Conservation (phyloP, 164 flowering plant species). For the Aristolochia fimbriata region DNA sequence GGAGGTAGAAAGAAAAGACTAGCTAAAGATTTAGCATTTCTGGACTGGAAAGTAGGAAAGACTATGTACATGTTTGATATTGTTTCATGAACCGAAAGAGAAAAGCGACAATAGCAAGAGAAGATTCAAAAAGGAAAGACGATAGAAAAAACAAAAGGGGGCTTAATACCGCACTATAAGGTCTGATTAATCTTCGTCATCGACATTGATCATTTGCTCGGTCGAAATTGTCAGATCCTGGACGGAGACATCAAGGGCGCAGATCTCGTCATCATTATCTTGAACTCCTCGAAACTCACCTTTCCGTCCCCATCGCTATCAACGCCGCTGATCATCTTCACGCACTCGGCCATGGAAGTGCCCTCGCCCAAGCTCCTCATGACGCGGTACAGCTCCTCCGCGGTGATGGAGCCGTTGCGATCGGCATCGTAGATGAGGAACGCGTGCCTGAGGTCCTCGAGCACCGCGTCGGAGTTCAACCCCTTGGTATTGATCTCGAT, state of each 20-base stretch:
- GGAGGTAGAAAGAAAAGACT: too few species aligned
- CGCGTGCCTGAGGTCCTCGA: conserved; percentile 46
- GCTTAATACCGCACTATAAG: not conserved
- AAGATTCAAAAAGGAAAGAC: too few species aligned
- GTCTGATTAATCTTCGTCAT: not conserved
- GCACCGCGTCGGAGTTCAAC: conserved; percentile 29
- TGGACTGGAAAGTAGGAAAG: too few species aligned
- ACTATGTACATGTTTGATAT: too few species aligned
- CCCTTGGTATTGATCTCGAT: conserved; percentile 55
- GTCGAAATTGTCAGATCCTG: not conserved
- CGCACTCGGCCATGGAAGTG: conserved; percentile 47
- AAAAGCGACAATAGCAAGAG: too few species aligned
- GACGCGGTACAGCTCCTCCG: conserved; percentile 59
- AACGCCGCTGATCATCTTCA: conserved; percentile 63
- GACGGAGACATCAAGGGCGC: not conserved
- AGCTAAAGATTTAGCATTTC: too few species aligned
- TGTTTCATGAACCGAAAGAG: too few species aligned
- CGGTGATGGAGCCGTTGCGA: conserved; percentile 57
- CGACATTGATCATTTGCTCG: not conserved
- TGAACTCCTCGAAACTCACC: conserved; percentile 63
- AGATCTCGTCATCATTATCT: conserved; percentile 57
- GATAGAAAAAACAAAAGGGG: not conserved
- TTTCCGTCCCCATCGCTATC: conserved; percentile 60
- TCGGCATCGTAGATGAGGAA: conserved; percentile 64
- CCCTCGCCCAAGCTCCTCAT: conserved; percentile 53